These are phyloP conservation scores for Fraxinus sp. DNA, from an alignment of 305 asterid genomes.

Conservation along the genomic window DNA sequence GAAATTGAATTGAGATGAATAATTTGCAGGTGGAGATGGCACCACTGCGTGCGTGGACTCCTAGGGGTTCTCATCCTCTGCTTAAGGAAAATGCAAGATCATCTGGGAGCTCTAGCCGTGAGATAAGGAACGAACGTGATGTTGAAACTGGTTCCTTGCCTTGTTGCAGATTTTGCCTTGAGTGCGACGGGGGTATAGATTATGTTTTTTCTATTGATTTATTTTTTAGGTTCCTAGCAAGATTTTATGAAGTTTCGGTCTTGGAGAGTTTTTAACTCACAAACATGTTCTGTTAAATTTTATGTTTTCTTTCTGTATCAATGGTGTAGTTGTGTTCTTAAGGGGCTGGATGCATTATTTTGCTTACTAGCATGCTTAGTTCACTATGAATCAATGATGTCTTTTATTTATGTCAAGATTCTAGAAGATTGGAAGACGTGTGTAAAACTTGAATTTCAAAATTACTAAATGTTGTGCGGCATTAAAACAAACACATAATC, in stretches of 20 bases:
- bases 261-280: background rate
- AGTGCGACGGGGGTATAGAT: constrained; percentile 41
- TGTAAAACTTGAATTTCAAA: background rate
- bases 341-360: background rate
- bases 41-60: constrained; percentile 20
- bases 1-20: background rate
- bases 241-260: background rate
- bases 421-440: background rate
- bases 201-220: background rate
- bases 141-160: constrained; percentile 48
- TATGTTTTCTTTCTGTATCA: background rate
- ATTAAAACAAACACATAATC: background rate
- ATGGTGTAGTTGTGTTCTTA: background rate
- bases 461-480: background rate
- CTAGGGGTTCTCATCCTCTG: constrained; percentile 45
- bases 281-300: background rate
- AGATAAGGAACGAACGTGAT: constrained; percentile 35
- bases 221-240: background rate
- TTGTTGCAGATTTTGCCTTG: constrained; percentile 56
- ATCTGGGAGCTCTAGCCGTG: constrained; percentile 17
- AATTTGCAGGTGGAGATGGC: constrained; percentile 38
- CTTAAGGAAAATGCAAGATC: constrained; percentile 25
- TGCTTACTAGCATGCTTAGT: background rate
- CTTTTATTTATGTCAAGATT: background rate
- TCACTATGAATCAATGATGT: background rate